Base-by-base conservation (phyloP, 177 flowering plant species). In the Vitis hybrid region DNA sequence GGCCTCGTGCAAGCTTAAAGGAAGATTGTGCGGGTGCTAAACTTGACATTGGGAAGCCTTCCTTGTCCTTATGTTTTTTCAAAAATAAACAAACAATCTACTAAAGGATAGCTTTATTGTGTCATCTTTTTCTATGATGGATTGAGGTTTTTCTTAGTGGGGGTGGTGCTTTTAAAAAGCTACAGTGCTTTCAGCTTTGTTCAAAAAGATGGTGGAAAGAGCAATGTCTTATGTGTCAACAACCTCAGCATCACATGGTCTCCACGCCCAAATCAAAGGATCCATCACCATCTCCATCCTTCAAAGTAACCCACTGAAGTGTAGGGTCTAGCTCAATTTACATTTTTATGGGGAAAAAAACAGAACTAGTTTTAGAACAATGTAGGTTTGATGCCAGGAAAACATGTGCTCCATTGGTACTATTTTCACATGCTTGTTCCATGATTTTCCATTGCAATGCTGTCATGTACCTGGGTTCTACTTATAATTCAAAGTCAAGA, bases 161-260 rank as follows among this genome's bases (percentile, higher is more conserved):
- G 7, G 50, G 73, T 63, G 60, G 14, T n/a, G 71, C 80, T 75
- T 77, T 77, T 57, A 58, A 44, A 77, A 77, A 80, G 76, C 22
- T 70, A 13, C 61, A 62, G 55, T 18, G 33, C 38, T 51, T 49
- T 62, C 77, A 74, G 79, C 79, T 78, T 78, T 80, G 56, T 70
- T 14, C 64, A 56, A 49, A 76, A 62, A 73, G 69, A 44, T 44
- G 28, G 64, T 44, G 62, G 2, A 53, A 67, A 51, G 12, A 22
- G 62, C n/a, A n/a, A 13, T 33, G 22, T 24, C 20, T 52, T 19
- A 17, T 50, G 38, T 50, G 11, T 12, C 6, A 8, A 50, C 2
- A 28, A 9, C 17, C 2, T 49, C 49, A 38, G 59, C 58, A 62
- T 66, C 68, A 71, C 73, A 78, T 74, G 77, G 65, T 61, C 52